phyloP scores from a whole-genome alignment of 2,329 filamentous ascomycete species.

The Exophiala mesophila region DNA sequence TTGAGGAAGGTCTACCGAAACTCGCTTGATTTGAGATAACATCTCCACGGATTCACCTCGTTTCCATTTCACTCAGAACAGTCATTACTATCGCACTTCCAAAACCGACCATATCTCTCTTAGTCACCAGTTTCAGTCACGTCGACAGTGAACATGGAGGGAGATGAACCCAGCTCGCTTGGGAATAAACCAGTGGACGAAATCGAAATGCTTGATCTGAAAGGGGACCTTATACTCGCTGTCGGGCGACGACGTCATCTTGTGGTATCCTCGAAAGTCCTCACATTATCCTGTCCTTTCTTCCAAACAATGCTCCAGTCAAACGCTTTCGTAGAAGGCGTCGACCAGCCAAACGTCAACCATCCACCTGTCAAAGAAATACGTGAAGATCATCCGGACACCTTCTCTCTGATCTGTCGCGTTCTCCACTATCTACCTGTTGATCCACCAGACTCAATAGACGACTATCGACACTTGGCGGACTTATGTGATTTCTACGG shows the following conservation, averaged over 20 bases:
- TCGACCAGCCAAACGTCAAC: constrained; percentile 4
- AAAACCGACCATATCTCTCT: too few species aligned
- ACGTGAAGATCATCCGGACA: constrained; percentile 1
- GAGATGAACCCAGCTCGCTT: too few species aligned
- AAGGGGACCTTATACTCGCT: constrained; percentile 6
- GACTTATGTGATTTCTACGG: constrained; percentile 11
- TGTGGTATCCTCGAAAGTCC: constrained; percentile 9
- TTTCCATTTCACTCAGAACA: too few species aligned
- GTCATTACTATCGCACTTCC: too few species aligned
- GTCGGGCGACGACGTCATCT: constrained; percentile 2
- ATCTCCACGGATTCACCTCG: too few species aligned
- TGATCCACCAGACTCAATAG: constrained; percentile 1
- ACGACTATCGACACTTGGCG: constrained; percentile 1
- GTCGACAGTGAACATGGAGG: too few species aligned
- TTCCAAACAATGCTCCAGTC: constrained; percentile 7
- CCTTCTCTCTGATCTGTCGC: constrained; percentile 2
- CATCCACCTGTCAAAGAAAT: constrained; percentile 6
- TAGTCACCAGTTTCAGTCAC: too few species aligned
- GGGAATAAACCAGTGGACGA: too few species aligned
- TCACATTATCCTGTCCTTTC: constrained; percentile 6
- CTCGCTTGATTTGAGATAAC: too few species aligned
- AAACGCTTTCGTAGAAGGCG: constrained; percentile 7
- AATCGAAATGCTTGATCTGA: constrained; percentile 3
- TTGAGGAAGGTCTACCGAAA: too few species aligned
- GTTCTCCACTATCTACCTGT: constrained; percentile 2